Evolutionary conservation across 805 yeast species (phyloP).

Genomic region (Diddensiella caesifluorescens): DNA sequence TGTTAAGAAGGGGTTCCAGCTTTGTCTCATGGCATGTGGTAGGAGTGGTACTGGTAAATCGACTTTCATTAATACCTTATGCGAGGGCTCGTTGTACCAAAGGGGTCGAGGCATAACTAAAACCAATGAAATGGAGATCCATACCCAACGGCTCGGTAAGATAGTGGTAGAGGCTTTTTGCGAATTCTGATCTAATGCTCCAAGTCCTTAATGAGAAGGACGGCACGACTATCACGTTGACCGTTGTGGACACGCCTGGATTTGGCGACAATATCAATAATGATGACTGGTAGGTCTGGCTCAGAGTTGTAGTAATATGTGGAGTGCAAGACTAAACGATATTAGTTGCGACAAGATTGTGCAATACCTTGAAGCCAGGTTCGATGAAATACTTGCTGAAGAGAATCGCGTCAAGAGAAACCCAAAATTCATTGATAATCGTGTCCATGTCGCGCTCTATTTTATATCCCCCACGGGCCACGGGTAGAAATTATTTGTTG

Average conservation of each 20-base stretch:
- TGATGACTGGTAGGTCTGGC: constrained; percentile 37
- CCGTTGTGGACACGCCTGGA: constrained; percentile 68
- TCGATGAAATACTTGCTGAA: constrained; percentile 67
- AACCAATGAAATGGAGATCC: constrained; percentile 20
- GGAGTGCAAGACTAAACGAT: neutral
- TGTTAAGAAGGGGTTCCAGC: constrained; percentile 50
- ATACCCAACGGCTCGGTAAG: constrained; percentile 15
- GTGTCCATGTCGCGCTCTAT: constrained; percentile 78
- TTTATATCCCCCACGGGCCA: constrained; percentile 56
- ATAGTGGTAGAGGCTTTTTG: neutral
- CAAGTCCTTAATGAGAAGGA: constrained; percentile 51
- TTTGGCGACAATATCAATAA: constrained; percentile 72
- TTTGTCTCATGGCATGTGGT: constrained; percentile 56
- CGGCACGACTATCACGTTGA: constrained; percentile 47
- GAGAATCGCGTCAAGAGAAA: constrained; percentile 84
- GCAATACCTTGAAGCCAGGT: constrained; percentile 60
- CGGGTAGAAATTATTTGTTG: constrained; percentile 24
- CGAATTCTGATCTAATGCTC: neutral
- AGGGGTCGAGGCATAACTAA: constrained; percentile 13
- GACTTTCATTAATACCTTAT: constrained; percentile 65
- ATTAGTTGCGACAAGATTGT: constrained; percentile 39
- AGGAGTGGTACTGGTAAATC: constrained; percentile 71
- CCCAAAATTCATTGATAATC: constrained; percentile 67
- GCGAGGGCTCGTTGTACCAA: constrained; percentile 34
- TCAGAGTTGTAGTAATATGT: neutral